These are phyloP conservation scores for Xylona heveae DNA, from an alignment of 495 filamentous ascomycete genomes.

Conservation along the genomic window DNA sequence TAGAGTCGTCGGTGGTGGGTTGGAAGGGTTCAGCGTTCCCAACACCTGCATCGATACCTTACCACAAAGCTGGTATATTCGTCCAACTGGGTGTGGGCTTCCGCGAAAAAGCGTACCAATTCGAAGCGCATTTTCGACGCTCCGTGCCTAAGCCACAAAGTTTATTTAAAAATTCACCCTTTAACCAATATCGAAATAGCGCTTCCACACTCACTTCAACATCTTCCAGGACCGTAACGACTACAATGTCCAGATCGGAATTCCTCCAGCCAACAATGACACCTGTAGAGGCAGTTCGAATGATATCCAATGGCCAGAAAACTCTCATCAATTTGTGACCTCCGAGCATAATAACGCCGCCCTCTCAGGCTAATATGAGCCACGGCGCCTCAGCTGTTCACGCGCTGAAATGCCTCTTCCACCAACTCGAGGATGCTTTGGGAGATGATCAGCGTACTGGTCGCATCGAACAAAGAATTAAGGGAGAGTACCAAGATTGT, in stretches of 20 bases:
- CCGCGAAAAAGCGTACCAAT: slow-evolving; percentile 66
- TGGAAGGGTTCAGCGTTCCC: slow-evolving; percentile 46
- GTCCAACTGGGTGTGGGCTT: slow-evolving; percentile 56
- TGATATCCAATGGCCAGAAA: slow-evolving; percentile 89
- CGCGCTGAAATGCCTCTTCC: slow-evolving; percentile 77
- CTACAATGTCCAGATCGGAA: slow-evolving; percentile 73
- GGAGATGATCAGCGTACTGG: slow-evolving; percentile 2
- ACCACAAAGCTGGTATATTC: slow-evolving; percentile 70
- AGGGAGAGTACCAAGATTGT: slow-evolving; percentile 29
- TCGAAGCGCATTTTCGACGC: slow-evolving; percentile 73
- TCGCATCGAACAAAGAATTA: neutral
- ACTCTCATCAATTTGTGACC: slow-evolving; percentile 83
- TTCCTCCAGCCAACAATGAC: slow-evolving; percentile 93
- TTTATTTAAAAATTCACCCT: neutral
- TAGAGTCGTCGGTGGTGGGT: slow-evolving; percentile 20
- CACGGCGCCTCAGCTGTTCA: slow-evolving; percentile 82
- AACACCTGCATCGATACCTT: slow-evolving; percentile 67
- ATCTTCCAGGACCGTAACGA: slow-evolving; percentile 72
- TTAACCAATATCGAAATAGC: neutral
- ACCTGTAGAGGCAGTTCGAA: slow-evolving; percentile 47
- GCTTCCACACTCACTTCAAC: slow-evolving; percentile 45
- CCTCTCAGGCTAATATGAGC: slow-evolving; percentile 61
- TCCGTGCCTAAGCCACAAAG: slow-evolving; percentile 27
- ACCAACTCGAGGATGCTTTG: slow-evolving; percentile 65
- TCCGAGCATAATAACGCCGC: slow-evolving; percentile 69